Evolutionary conservation across 2,329 filamentous ascomycete genomes (phyloP).

Genomic region (Ophidiomyces ophidiicola): DNA sequence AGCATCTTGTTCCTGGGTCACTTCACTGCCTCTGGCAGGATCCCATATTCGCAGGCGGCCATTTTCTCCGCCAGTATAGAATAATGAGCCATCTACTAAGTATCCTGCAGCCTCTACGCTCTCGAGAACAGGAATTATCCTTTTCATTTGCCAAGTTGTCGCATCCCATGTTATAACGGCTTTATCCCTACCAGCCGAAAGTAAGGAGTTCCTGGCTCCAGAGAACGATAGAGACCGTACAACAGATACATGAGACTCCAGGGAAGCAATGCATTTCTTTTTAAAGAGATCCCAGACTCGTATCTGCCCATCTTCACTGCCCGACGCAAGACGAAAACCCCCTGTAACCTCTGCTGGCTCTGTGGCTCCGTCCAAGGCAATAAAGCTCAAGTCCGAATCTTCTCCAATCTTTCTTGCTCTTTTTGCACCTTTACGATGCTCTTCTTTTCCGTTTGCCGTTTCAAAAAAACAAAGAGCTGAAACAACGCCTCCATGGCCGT

Average conservation of each 20-base stretch:
- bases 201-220: slow-evolving; percentile 55
- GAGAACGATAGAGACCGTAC: slow-evolving; percentile 82
- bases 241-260: slow-evolving; percentile 90
- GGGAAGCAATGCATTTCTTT: slow-evolving; percentile 58
- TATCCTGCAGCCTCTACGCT: slow-evolving; percentile 77
- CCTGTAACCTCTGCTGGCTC: slow-evolving; percentile 28
- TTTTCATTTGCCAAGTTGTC: slow-evolving; percentile 67
- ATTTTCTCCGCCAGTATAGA: slow-evolving; percentile 75
- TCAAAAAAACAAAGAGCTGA: slow-evolving; percentile 90
- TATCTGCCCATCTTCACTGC: slow-evolving; percentile 87
- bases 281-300: slow-evolving; percentile 85
- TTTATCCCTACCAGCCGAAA: slow-evolving; percentile 84
- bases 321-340: slow-evolving; percentile 73
- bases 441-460: slow-evolving; percentile 1
- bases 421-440: slow-evolving; percentile 36
- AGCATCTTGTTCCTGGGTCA: slow-evolving; percentile 59
- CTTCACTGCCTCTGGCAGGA: slow-evolving; percentile 60
- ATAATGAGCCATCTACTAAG: slow-evolving; percentile 54
- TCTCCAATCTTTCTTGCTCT: slow-evolving; percentile 23
- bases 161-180: slow-evolving; percentile 88
- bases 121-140: slow-evolving; percentile 73
- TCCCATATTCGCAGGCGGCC: slow-evolving; percentile 78
- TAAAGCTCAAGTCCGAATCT: slow-evolving; percentile 27
- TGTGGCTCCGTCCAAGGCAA: slow-evolving; percentile 3
- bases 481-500: slow-evolving; percentile 80